Evolutionary conservation across 257 asterid species (phyloP), one percentile per base, ranked within the genome.

Genomic region (Forsythia suspensa): DNA sequence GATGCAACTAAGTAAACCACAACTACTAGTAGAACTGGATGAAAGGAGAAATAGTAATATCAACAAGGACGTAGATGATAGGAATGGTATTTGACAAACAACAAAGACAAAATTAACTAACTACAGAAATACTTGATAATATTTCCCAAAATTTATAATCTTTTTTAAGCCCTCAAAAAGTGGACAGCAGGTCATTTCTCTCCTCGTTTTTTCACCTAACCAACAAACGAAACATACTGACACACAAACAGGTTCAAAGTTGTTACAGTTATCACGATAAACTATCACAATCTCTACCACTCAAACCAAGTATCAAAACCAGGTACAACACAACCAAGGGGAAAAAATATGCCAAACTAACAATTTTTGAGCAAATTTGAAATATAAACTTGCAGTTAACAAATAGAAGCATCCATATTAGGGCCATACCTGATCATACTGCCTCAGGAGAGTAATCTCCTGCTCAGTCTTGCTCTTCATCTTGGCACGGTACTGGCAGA

Each of bases 401-500:
- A 76, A 40, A 8, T 3, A 57, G 57, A 42, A 80, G 21, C 3
- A 57, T 55, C 10, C 8, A 71, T 37, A 36, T 12, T 10, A 36
- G 9, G 75, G 61, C 34, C 67, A 46, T 72, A 93, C 99, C 95
- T 95, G 96, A 80, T 89, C 93, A 81, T 16, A 82, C 85, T 93
- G 90, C 84, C 85, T 87, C 74, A 96, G 85, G 76, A 90, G 91
- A 18, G 92, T 88, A 85, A 96, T 92, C 83, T 96, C 99, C 84
- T 92, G 95, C 52, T 91, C 99, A 5, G 97, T 92, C 87, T 92
- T 94, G 89, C 39, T 89, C 91, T 90, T 90, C 97, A 96, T 92
- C 89, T 94, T 94, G 52, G 98, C 99, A 70, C 97, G 97, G 79
- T 92, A 94, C 81, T 96, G 98, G 76, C 97, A 94, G 88, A 96